Base-by-base conservation (phyloP, 495 filamentous ascomycete genomes). In the Xylaria bambusicola region DNA sequence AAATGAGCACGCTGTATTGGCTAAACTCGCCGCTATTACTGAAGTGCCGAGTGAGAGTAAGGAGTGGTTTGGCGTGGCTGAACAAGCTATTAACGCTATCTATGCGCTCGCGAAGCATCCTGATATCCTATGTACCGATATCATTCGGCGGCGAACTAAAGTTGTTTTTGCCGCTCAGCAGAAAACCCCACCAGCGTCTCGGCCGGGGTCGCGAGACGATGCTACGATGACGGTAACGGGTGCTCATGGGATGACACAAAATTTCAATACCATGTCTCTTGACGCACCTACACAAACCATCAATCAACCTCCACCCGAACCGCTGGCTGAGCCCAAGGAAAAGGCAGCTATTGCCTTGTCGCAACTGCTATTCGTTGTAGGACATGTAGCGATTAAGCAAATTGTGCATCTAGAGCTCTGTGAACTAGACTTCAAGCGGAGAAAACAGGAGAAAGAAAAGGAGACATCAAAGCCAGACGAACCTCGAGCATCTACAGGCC, bases 321-420 rank as follows among this genome's bases (percentile, higher is more conserved):
- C 66, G 56, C 68, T 64, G 52, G 78, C 69, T 59, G 77, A 72
- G 52, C 70, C 74, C 17, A 79, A 77, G 61, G 80, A 86, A 62
- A 86, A 86, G 59, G 81, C 82, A 10, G 86, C 90, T 4, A 81
- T 90, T 29, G 88, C 84, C 1, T 80, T 99, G 0, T 94, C 93
- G 0, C 95, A 97, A 62, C 82, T 99, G 2, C 81, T 99, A 5
- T 99, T 97, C 73, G 86, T 97, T 51, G 93, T 98, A 52, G 94
- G 93, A 5, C 93, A 98, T 67, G 90, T 97, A 58, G 93, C 93
- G 27, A 91, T 98, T 75, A 98, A 98, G 72, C 94, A 99, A 66
- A 99, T 98, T 59, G 94, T 99, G n/a, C 95, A 99, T 71, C 81
- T 99, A n/a, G 94, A 99, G 63, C 82, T 98, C 2, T 93, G 91